Evolutionary conservation across 192 early-diverging fungal genomes (phyloP).

Genomic region (Linnemannia exigua): DNA sequence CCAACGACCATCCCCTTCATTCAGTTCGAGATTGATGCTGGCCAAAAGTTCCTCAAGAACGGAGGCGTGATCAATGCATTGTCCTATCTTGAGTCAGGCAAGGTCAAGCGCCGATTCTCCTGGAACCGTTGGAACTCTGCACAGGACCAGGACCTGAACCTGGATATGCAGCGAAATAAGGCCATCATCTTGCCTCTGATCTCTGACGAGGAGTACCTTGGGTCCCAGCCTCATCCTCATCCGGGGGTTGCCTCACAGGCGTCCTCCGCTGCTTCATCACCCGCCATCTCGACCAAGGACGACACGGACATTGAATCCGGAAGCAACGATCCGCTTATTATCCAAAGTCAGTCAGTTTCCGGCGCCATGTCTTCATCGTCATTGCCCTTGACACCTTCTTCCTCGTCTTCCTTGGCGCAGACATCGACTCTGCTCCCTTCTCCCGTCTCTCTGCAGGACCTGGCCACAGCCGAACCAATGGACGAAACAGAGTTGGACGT

Average conservation of each 20-base stretch:
- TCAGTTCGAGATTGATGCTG: constrained; percentile 38
- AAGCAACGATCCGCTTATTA: not conserved
- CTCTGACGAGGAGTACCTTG: constrained; percentile 31
- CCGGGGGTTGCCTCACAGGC: not conserved
- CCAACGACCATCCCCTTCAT: constrained; percentile 53
- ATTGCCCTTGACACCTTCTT: not conserved
- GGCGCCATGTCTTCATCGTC: not conserved
- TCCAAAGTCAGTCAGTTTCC: constrained; percentile 1
- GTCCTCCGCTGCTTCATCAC: constrained; percentile 21
- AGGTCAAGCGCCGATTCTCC: constrained; percentile 57
- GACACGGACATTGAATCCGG: constrained; percentile 29
- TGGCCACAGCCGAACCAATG: constrained; percentile 28
- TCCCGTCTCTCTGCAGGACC: constrained; percentile 33
- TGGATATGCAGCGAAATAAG: constrained; percentile 40
- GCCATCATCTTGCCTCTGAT: constrained; percentile 38
- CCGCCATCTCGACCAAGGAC: constrained; percentile 28
- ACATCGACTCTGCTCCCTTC: constrained; percentile 27
- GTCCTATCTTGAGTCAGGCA: constrained; percentile 42
- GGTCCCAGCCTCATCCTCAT: not conserved
- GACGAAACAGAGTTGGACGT: constrained; percentile 44
- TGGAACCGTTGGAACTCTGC: constrained; percentile 51
- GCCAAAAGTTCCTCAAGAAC: constrained; percentile 57
- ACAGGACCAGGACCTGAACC: constrained; percentile 38
- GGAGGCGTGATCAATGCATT: constrained; percentile 48
- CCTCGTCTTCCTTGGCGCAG: not conserved